phyloP scores from a whole-genome alignment of 768 basidiomycete genomes.

The Mycena leptocephala region DNA sequence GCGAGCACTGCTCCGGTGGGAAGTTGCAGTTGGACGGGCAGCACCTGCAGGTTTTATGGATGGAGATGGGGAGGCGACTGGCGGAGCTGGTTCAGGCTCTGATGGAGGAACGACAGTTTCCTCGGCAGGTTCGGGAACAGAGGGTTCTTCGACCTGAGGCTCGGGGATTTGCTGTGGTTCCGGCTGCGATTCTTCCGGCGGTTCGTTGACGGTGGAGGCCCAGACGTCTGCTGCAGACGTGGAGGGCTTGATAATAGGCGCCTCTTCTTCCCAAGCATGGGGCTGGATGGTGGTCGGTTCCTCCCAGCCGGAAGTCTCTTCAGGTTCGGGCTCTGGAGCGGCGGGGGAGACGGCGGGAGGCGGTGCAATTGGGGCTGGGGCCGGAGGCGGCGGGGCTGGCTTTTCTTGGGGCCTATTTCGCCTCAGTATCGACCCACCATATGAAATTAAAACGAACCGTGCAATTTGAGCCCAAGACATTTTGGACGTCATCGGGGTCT shows the following conservation, averaged over 20 bases:
- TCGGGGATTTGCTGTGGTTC: conserved; percentile 44
- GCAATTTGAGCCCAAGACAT: conserved; percentile 92
- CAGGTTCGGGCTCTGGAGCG: conserved; percentile 54
- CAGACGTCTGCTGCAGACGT: conserved; percentile 40
- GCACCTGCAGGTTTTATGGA: conserved; percentile 67
- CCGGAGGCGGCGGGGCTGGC: conserved; percentile 60
- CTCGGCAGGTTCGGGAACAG: conserved; percentile 49
- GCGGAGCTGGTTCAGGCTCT: conserved; percentile 55
- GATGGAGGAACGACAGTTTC: conserved; percentile 47
- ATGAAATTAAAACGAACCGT: conserved; percentile 61
- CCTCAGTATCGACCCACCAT: conserved; percentile 19
- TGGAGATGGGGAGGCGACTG: conserved; percentile 56
- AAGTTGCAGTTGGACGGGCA: conserved; percentile 66
- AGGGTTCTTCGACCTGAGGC: conserved; percentile 48
- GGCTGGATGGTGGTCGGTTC: conserved; percentile 81
- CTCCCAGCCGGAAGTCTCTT: conserved; percentile 72
- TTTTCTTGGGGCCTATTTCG: conserved; percentile 76
- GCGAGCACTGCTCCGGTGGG: conserved; percentile 72
- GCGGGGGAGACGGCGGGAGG: conserved; percentile 45
- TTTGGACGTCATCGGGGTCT: conserved; percentile 82
- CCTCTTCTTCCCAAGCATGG: conserved; percentile 83
- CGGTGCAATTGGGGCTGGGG: conserved; percentile 45
- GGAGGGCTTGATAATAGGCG: conserved; percentile 53
- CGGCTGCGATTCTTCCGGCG: conserved; percentile 32
- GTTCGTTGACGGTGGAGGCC: conserved; percentile 41